Base-by-base conservation (phyloP, 2,329 filamentous ascomycete species). In the Monosporascus sp. region DNA sequence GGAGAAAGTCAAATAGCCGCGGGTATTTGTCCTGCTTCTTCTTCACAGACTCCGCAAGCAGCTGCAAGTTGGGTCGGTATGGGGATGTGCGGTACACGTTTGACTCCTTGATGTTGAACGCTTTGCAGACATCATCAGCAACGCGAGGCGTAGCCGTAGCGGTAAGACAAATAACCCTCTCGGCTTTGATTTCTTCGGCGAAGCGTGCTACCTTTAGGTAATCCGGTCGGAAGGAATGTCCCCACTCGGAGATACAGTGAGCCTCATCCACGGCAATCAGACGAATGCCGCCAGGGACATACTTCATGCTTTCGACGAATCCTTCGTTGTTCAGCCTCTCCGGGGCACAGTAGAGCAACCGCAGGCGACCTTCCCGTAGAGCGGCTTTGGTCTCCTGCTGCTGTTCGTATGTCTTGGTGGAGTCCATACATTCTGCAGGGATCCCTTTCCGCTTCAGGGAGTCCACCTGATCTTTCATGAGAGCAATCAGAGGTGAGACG, bases 381-480 rank as follows among this genome's bases (percentile, higher is more conserved):
- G 63, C 65, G 9, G 63, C 58, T 38, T 67, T 70, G 49, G 72
- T 72, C 1, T 63, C 50, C 45, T 72, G 69, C 9, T 78, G 63
- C 50, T 78, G 70, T 4, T 80, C 73, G 51, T 72, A 74, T 0
- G 73, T 74, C 58, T 82, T 83, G 5, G 74, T 79, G 0, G 80
- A 85, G 60, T 85, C 79, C 11, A 84, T 67, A 7, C 75, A 76
- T 2, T 79, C 81, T 8, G 80, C 82, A 9, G 73, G 60, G 9
- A 85, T 74, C 1, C 76, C 76, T 27, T 74, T 72, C 9, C 70
- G 70, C 47, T 73, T 68, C 20, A 85, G 68, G 1, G 76, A 75
- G 57, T 84, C 80, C 0, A 82, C 79, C 58, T 85, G 81, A 55
- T 84, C 80, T 60, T 84, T 84, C 80, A 83, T 83, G 51, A 84